Conservation (phyloP, 176 grass and related monocot genomes). For the Puya raimondii region DNA sequence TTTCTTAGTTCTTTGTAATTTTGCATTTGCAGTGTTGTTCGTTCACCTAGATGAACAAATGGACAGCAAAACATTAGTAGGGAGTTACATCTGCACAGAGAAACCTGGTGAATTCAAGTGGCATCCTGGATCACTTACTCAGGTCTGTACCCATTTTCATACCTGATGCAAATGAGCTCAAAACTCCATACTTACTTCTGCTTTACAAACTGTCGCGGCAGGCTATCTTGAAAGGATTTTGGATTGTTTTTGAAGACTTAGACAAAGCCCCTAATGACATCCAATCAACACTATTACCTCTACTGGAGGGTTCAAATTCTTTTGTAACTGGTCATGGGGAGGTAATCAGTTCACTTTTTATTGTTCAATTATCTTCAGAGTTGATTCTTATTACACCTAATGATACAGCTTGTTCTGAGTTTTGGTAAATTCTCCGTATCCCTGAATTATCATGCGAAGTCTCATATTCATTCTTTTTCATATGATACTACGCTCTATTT, state of each 20-base stretch:
- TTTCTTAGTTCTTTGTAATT: slow-evolving; percentile 17
- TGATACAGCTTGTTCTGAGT: too few species aligned
- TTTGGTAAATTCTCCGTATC: too few species aligned
- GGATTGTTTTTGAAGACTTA: slow-evolving; percentile 95
- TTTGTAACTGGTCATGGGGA: slow-evolving; percentile 78
- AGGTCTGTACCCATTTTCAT: slow-evolving; percentile 36
- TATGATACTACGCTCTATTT: too few species aligned
- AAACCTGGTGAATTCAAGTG: slow-evolving; percentile 90
- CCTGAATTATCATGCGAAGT: too few species aligned
- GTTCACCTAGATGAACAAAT: slow-evolving; percentile 95
- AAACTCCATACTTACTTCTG: slow-evolving; percentile 9
- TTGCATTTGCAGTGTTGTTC: slow-evolving; percentile 55
- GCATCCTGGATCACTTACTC: slow-evolving; percentile 87
- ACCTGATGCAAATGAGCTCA: not conserved
- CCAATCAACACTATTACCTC: slow-evolving; percentile 71
- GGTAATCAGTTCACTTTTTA: slow-evolving; percentile 29
- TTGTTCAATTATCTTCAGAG: slow-evolving; percentile 14
- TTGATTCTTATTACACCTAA: not conserved
- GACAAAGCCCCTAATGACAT: slow-evolving; percentile 92
- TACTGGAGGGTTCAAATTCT: slow-evolving; percentile 71
- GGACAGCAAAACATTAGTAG: slow-evolving; percentile 85
- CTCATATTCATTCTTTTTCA: too few species aligned
- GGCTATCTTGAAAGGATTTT: slow-evolving; percentile 80
- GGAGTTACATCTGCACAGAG: slow-evolving; percentile 82
- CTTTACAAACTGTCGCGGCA: slow-evolving; percentile 18